These are phyloP conservation scores for Umbelopsis sp. DNA, from an alignment of 192 early-diverging fungal species.

Conservation along the genomic window DNA sequence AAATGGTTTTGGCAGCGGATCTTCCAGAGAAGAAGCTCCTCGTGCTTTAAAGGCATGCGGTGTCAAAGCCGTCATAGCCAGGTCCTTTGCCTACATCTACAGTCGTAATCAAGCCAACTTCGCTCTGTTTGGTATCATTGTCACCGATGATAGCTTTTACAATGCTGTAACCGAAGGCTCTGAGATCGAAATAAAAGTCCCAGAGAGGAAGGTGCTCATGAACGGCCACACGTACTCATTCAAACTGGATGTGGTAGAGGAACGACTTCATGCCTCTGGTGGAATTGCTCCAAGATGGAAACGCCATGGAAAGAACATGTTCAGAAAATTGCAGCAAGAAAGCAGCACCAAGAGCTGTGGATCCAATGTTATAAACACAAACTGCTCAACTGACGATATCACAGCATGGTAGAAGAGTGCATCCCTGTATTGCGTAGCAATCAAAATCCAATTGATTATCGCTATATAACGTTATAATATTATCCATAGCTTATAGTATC, in stretches of 20 bases:
- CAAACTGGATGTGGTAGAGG: slow-evolving; percentile 29
- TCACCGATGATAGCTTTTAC: slow-evolving; percentile 78
- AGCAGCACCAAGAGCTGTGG: not conserved
- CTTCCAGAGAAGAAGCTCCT: slow-evolving; percentile 79
- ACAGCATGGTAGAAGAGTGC: not conserved
- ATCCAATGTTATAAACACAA: not conserved
- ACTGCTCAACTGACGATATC: not conserved
- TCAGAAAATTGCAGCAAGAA: slow-evolving; percentile 27
- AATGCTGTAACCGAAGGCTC: slow-evolving; percentile 71
- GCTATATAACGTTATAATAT: no score
- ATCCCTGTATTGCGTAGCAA: no score
- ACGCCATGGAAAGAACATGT: slow-evolving; percentile 22
- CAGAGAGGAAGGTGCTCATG: slow-evolving; percentile 47
- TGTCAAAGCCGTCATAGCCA: slow-evolving; percentile 79
- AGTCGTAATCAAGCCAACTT: slow-evolving; percentile 84
- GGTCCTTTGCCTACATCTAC: slow-evolving; percentile 82
- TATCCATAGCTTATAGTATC: no score
- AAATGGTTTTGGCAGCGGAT: slow-evolving; percentile 74
- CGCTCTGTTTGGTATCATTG: slow-evolving; percentile 75
- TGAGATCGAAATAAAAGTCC: slow-evolving; percentile 70
- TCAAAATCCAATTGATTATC: no score
- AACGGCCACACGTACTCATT: slow-evolving; percentile 14
- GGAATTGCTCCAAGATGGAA: slow-evolving; percentile 30
- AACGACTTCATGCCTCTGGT: slow-evolving; percentile 24
- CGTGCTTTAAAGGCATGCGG: slow-evolving; percentile 69